Evolutionary conservation across 257 asterid species (phyloP), one percentile per base, ranked within the genome.

Genomic region (Forsythia viridissima): DNA sequence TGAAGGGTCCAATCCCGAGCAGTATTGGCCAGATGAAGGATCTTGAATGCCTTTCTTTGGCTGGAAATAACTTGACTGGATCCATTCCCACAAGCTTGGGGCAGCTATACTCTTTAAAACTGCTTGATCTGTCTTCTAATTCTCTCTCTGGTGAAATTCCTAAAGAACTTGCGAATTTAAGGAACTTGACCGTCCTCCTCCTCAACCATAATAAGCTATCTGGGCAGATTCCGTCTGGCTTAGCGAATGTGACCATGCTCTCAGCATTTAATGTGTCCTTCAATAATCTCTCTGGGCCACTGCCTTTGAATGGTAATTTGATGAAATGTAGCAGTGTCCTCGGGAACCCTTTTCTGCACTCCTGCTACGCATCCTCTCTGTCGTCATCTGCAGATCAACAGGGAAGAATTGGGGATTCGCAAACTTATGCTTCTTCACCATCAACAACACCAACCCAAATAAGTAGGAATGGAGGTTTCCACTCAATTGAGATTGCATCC

Each of bases 401-500:
- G 71, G 94, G 93, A 44, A 74, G 82, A 71, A 18, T 68, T 0
- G 90, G 90, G 66, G 84, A 84, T 63, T 8, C 91, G 1, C 84
- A 48, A 15, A 48, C n/a, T 48, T 48, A 48, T 4, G 59, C 59
- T 13, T 48, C 59, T 15, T 48, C 78, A 42, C 88, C 91, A 34
- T 66, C 90, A 10, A 63, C 78, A 48, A 12, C 85, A 73, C 75
- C 90, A n/a, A 42, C 65, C 13, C 88, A 74, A 70, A 81, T 67
- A 72, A 75, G 59, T 24, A 76, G 87, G 34, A 76, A 75, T 38
- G 70, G 77, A 5, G 81, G 92, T 36, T 86, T 91, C 79, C 90
- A 84, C 86, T 86, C 98, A 2, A 81, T 93, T 36, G 97, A 92
- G 87, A 91, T 96, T 55, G 97, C 97, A 43, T 92, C 96, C 6